Percentiles rank a stretch among this genome's conserved stretches.
phyloP scores from a whole-genome alignment of 768 basidiomycete genomes.

The Psilocybe cubensis region DNA sequence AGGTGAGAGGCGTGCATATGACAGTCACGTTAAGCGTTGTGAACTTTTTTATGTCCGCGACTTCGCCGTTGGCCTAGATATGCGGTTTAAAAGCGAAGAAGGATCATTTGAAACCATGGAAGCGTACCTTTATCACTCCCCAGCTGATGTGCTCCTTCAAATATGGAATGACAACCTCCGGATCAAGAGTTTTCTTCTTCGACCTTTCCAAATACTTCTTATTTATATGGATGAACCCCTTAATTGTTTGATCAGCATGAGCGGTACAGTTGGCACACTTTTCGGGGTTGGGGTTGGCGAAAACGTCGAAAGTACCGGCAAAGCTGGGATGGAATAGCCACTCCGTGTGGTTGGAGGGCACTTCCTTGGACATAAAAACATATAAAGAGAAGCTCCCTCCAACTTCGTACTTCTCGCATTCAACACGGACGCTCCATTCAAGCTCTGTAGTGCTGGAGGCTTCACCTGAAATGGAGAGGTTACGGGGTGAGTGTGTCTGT shows the following conservation, averaged over 20 bases:
- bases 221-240: conserved; percentile 51
- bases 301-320: conserved; percentile 47
- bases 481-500: not conserved
- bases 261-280: conserved; percentile 39
- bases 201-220: conserved; percentile 31
- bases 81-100: too few relatives aligned
- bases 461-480: not conserved
- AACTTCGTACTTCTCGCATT: conserved; percentile 46
- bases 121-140: conserved; percentile 42
- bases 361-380: conserved; percentile 49
- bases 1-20: too few relatives aligned
- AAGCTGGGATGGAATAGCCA: conserved; percentile 39
- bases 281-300: conserved; percentile 37
- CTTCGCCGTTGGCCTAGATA: too few relatives aligned
- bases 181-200: conserved; percentile 35
- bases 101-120: too few relatives aligned
- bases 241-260: conserved; percentile 33
- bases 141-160: conserved; percentile 42
- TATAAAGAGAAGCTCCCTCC: conserved; percentile 45
- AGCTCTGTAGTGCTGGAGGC: conserved; percentile 14
- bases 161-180: conserved; percentile 42
- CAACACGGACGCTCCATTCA: conserved; percentile 49
- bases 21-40: too few relatives aligned
- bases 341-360: conserved; percentile 37
- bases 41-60: too few relatives aligned